Base-by-base conservation (phyloP, 208 protist species). In the Leishmania gerbilli region DNA sequence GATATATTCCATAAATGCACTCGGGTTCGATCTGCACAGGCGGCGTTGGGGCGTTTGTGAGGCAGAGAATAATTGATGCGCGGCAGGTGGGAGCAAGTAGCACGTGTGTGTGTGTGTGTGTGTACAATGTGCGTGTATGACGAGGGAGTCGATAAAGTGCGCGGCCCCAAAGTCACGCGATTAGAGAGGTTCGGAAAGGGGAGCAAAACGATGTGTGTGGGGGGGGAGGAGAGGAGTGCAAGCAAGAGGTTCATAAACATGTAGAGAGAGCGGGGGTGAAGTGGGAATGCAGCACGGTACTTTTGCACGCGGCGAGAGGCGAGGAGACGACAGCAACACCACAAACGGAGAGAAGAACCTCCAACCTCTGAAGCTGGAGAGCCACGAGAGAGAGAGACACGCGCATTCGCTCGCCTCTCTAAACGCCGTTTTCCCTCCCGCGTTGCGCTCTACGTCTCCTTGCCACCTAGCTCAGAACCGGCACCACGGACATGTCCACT, bases 1-100 rank as follows among this genome's bases (percentile, higher is more conserved):
- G 83, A 83, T 86, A 81, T 89, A 84, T 86, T 89, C 81, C 88
- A 91, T 91, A 88, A 87, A 91, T 71, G 79, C 53, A 81, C 83
- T 71, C 71, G 65, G 55, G 83, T 80, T 69, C 45, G 31, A 71
- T 80, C 37, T 84, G 68, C 68, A 17, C 68, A 53, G 68, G 45
- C 1, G 7, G 42, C 1, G 51, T n/a, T 74, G 17, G 27, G 68
- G 11, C 1, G 27, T 74, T 11, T 31, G 7, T 55, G 7, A 34
- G 7, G 8, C 34, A 0, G 3, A 55, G 3, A 24, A 21, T 45
- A 27, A 0, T 2, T 13, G n/a, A 51, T 74, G 37, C 3, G 55
- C 3, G 1, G 55, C 11, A 62, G 1, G 27, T 53, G 68, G 11
- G 11, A 24, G 15, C 51, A 21, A 15, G 21, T 19, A 55, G 27